These are phyloP conservation scores for Irpex sp. DNA, from an alignment of 1,284 basidiomycete genomes.

Conservation along the genomic window DNA sequence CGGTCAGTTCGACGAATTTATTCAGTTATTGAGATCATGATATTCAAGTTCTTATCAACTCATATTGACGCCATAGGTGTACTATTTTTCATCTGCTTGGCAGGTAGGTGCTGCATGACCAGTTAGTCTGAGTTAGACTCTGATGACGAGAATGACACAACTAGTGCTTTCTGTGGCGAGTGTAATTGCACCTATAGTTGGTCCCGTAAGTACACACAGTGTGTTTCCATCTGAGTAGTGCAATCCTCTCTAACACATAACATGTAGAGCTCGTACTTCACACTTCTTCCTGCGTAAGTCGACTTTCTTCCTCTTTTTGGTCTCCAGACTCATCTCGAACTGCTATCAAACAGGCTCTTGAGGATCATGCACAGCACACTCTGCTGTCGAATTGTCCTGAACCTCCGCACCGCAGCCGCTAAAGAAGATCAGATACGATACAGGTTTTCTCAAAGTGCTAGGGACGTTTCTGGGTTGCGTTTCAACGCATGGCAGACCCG, in stretches of 20 bases:
- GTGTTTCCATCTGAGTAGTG: no score
- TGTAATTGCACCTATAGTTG: not conserved
- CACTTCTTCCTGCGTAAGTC: not conserved
- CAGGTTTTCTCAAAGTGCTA: no score
- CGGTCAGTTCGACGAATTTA: not conserved
- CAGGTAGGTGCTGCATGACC: no score
- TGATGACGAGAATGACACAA: no score
- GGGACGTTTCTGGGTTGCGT: no score
- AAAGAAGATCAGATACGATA: no score
- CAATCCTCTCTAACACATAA: not conserved
- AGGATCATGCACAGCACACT: not conserved
- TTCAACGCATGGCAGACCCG: no score
- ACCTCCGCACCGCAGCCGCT: not conserved
- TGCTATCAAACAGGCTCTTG: not conserved
- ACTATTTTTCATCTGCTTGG: not conserved
- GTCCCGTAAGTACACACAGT: not conserved
- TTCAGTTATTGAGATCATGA: no score
- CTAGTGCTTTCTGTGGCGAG: not conserved
- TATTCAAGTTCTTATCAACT: no score
- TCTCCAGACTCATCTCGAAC: not conserved
- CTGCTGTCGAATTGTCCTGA: not conserved
- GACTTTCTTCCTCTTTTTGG: not conserved
- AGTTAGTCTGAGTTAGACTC: no score
- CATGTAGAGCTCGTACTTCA: not conserved
- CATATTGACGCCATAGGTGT: not conserved